These are phyloP conservation scores for Danielozyma ontarioensis DNA, from an alignment of 805 yeast species.

Conservation along the genomic window DNA sequence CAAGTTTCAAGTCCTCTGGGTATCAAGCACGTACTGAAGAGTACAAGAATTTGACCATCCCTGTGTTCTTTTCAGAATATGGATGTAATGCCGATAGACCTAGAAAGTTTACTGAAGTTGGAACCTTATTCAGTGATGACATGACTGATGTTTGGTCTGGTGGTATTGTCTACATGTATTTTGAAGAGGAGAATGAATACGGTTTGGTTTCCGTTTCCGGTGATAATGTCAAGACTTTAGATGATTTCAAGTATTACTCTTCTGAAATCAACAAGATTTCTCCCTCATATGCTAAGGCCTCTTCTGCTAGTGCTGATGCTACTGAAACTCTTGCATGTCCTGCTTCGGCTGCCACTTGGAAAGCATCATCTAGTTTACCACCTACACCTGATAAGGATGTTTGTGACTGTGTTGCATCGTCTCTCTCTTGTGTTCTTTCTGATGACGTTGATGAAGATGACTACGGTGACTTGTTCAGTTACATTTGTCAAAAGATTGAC, in stretches of 20 bases:
- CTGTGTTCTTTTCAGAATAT: conserved; percentile 76
- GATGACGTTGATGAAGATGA: conserved; percentile 22
- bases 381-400: conserved; percentile 51
- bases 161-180: conserved; percentile 86
- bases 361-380: conserved; percentile 63
- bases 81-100: conserved; percentile 71
- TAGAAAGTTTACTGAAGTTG: conserved; percentile 70
- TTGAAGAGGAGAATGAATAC: conserved; percentile 67
- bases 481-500: conserved; percentile 29
- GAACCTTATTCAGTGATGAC: conserved; percentile 52
- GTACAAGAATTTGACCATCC: conserved; percentile 61
- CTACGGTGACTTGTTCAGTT: conserved; percentile 29
- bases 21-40: conserved; percentile 60
- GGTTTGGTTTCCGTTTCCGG: conserved; percentile 60
- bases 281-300: conserved; percentile 40
- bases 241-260: conserved; percentile 56
- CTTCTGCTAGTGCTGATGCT: conserved; percentile 28
- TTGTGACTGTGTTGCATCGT: conserved; percentile 32
- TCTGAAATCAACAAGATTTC: conserved; percentile 49
- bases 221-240: conserved; percentile 48
- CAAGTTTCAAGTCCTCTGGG: conserved; percentile 57
- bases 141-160: conserved; percentile 89
- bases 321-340: conserved; percentile 56
- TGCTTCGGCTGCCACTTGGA: conserved; percentile 50
- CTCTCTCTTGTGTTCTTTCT: conserved; percentile 32